Evolutionary conservation across 306 rosid genomes (phyloP).

Genomic region (Fragaria ananassa): DNA sequence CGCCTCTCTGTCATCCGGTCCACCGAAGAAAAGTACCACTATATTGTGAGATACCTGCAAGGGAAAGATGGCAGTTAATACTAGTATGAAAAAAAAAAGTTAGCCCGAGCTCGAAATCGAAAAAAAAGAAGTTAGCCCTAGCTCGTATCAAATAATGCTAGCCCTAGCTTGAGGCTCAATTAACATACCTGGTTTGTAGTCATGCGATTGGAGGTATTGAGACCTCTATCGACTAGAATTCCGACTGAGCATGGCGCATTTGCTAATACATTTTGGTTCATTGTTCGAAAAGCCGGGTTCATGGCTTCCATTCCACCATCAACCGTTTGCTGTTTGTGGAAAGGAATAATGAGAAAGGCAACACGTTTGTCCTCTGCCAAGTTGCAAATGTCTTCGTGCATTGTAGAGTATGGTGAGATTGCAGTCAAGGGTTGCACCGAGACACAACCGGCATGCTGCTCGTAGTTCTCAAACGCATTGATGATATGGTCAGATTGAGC

Average conservation of each 20-base stretch:
- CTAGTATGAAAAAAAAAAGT: too few relatives aligned
- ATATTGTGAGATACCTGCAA: constrained; percentile 40
- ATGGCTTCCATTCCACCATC: constrained; percentile 95
- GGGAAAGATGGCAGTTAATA: background rate
- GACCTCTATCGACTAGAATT: constrained; percentile 74
- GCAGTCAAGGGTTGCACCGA: constrained; percentile 75
- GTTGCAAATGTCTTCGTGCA: constrained; percentile 85
- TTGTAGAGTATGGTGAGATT: constrained; percentile 82
- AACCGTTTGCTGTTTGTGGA: constrained; percentile 90
- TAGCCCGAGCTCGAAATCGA: too few relatives aligned
- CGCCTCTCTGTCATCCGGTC: constrained; percentile 93
- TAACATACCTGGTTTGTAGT: constrained; percentile 34
- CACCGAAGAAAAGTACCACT: constrained; percentile 70
- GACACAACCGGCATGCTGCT: constrained; percentile 51
- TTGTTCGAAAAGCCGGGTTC: constrained; percentile 56
- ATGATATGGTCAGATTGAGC: constrained; percentile 93
- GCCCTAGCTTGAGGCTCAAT: background rate
- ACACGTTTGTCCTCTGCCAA: constrained; percentile 79
- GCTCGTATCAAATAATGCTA: background rate
- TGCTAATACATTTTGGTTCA: constrained; percentile 71
- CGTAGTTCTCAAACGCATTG: constrained; percentile 72
- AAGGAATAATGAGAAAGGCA: constrained; percentile 68
- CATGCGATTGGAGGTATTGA: constrained; percentile 53
- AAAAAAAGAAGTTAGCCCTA: background rate
- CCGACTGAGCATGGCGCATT: constrained; percentile 87